A percentile compares a stretch with the other conserved stretches of the same genome.
These are phyloP conservation scores for Mortierella sp. DNA, from an alignment of 371 early-diverging fungal genomes.

Conservation along the genomic window DNA sequence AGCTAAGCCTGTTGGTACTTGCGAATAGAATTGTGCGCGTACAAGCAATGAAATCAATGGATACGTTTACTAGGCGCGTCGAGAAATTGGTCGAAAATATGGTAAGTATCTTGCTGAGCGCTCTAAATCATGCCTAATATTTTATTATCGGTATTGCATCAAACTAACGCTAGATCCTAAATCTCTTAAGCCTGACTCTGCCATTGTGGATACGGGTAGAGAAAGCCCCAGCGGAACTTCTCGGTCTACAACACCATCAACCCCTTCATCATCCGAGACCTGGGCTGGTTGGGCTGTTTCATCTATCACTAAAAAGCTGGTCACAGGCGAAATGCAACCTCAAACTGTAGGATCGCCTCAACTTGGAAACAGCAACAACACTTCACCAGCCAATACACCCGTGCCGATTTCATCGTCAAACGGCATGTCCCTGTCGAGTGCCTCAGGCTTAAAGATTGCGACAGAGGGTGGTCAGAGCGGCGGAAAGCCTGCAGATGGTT, in stretches of 20 bases:
- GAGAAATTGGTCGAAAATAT: slow-evolving; percentile 79
- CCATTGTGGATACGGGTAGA: slow-evolving; percentile 52
- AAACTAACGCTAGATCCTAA: not conserved
- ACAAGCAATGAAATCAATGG: slow-evolving; percentile 83
- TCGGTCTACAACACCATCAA: slow-evolving; percentile 49
- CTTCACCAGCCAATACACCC: slow-evolving; percentile 33
- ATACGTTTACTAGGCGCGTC: slow-evolving; percentile 71
- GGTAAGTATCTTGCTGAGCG: slow-evolving; percentile 57
- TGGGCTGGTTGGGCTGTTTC: slow-evolving; percentile 88
- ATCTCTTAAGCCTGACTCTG: slow-evolving; percentile 67
- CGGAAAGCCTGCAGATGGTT: slow-evolving; percentile 20
- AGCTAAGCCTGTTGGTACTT: not conserved
- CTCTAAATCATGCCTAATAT: not conserved
- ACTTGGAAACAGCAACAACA: slow-evolving; percentile 3
- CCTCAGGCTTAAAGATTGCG: slow-evolving; percentile 41
- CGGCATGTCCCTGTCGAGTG: slow-evolving; percentile 36
- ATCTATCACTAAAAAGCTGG: slow-evolving; percentile 65
- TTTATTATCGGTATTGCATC: not conserved
- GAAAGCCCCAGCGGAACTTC: slow-evolving; percentile 35
- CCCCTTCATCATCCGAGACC: slow-evolving; percentile 59
- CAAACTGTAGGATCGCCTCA: slow-evolving; percentile 36
- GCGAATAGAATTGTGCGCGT: slow-evolving; percentile 75
- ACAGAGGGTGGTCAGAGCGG: slow-evolving; percentile 17
- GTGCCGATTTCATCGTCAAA: slow-evolving; percentile 20
- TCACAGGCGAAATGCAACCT: slow-evolving; percentile 55